phyloP scores from a whole-genome alignment of 2,329 filamentous ascomycete species.

The Anisogramma anomala region DNA sequence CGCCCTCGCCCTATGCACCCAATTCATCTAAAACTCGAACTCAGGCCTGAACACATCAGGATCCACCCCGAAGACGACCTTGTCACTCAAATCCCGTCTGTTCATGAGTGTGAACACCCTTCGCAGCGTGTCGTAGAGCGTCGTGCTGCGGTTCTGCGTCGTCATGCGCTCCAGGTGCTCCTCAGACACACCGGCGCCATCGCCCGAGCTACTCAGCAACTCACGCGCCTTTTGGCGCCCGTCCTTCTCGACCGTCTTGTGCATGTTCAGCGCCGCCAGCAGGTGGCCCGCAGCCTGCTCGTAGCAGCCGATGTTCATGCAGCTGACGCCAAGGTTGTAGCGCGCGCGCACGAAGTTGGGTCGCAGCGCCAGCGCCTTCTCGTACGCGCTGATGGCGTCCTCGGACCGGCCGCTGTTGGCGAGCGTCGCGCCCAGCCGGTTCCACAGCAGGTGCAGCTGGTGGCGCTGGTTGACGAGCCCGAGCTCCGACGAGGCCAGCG shows the following conservation, averaged over 20 bases:
- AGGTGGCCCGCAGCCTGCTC: slow-evolving; percentile 88
- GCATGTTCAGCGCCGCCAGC: slow-evolving; percentile 85
- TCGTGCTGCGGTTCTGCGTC: slow-evolving; percentile 91
- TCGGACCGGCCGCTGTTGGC: slow-evolving; percentile 89
- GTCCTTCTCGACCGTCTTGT: slow-evolving; percentile 81
- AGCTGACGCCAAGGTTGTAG: slow-evolving; percentile 92
- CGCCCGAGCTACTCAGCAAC: slow-evolving; percentile 51
- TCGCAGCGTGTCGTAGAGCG: slow-evolving; percentile 86
- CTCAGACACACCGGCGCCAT: slow-evolving; percentile 42
- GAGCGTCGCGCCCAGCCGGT: slow-evolving; percentile 86
- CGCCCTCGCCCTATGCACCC: background rate
- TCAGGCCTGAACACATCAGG: slow-evolving; percentile 79
- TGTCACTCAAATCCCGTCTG: slow-evolving; percentile 72
- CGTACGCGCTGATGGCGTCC: slow-evolving; percentile 94
- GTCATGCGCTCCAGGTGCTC: slow-evolving; percentile 76
- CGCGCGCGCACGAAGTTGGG: slow-evolving; percentile 95
- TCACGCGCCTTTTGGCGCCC: slow-evolving; percentile 75
- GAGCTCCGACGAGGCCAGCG: slow-evolving; percentile 72
- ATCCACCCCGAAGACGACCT: slow-evolving; percentile 82
- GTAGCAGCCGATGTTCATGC: slow-evolving; percentile 95
- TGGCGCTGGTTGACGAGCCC: slow-evolving; percentile 74
- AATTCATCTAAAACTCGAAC: slow-evolving; percentile 46
- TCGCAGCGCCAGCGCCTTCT: slow-evolving; percentile 76
- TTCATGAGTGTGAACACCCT: slow-evolving; percentile 97
- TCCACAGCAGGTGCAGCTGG: slow-evolving; percentile 92